Evolutionary conservation across 179 eudicot species (phyloP).

Genomic region (Corrigiola litoralis): DNA sequence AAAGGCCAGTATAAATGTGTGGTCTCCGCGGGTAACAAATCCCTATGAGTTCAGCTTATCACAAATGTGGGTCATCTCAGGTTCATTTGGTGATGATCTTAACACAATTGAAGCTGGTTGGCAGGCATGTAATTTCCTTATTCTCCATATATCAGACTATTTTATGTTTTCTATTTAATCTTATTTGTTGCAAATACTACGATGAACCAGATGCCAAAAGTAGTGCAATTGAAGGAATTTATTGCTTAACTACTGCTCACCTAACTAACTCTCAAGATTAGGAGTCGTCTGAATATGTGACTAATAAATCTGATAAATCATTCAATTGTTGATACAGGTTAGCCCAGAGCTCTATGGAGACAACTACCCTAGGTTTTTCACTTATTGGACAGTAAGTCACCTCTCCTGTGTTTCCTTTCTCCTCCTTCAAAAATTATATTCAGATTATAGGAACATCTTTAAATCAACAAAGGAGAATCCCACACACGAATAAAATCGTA

Average conservation of each 20-base stretch:
- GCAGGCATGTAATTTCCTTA: conserved; percentile 45
- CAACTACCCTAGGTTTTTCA: conserved; percentile 54
- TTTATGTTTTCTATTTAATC: conserved; percentile 1
- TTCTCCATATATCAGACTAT: too few species aligned
- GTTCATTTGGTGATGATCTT: conserved; percentile 85
- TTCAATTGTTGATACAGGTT: conserved; percentile 32
- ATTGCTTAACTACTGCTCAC: conserved; percentile 19
- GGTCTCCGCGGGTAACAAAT: conserved; percentile 72
- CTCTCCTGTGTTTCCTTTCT: neutral
- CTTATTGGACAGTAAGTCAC: conserved; percentile 62
- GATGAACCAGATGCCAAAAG: neutral
- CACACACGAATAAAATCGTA: too few species aligned
- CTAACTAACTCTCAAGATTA: conserved; percentile 17
- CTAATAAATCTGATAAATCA: conserved; percentile 6
- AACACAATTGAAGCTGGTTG: conserved; percentile 97
- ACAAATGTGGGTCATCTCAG: conserved; percentile 90
- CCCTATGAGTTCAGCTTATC: conserved; percentile 83
- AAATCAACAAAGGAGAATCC: too few species aligned
- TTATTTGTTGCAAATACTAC: too few species aligned
- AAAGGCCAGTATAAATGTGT: conserved; percentile 80
- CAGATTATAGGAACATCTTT: too few species aligned
- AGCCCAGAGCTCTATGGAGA: conserved; percentile 80
- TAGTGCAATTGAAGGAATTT: conserved; percentile 12
- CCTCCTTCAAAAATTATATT: neutral
- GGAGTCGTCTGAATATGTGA: neutral